A percentile compares a stretch with the other conserved stretches of the same genome.
Evolutionary conservation across 192 early-diverging fungal genomes (phyloP).

Genomic region (Backusella psychrophila): DNA sequence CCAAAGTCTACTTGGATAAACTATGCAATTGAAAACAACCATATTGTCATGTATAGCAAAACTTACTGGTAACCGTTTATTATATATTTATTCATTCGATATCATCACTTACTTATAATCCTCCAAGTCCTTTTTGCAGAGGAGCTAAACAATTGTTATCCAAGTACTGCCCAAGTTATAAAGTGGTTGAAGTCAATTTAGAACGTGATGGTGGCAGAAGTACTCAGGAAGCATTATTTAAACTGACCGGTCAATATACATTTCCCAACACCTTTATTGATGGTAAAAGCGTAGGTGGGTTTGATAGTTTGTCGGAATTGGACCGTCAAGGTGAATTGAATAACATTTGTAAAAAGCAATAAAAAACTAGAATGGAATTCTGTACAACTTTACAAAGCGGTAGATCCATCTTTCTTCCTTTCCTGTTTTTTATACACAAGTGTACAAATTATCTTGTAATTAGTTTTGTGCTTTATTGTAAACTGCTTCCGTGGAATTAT

Average conservation of each 20-base stretch:
- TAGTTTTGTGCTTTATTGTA: background rate
- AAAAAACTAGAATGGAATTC: background rate
- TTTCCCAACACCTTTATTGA: constrained; percentile 27
- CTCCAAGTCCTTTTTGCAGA: constrained; percentile 30
- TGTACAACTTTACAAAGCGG: background rate
- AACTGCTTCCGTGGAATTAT: background rate
- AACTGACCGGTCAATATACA: constrained; percentile 18
- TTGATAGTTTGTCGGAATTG: constrained; percentile 19
- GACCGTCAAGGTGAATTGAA: constrained; percentile 12
- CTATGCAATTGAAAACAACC: constrained; percentile 6
- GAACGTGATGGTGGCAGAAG: constrained; percentile 5
- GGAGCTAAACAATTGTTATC: constrained; percentile 23
- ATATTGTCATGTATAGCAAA: constrained; percentile 32
- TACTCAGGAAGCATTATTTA: constrained; percentile 21
- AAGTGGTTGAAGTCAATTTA: constrained; percentile 27
- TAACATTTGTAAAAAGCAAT: constrained; percentile 2
- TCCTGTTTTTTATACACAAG: background rate
- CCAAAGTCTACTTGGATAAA: constrained; percentile 16
- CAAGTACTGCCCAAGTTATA: constrained; percentile 14
- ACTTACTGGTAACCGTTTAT: constrained; percentile 30
- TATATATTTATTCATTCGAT: background rate
- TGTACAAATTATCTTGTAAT: background rate
- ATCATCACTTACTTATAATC: background rate
- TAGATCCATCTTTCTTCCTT: background rate
- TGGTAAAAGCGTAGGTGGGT: constrained; percentile 27